Conservation (phyloP, 2,329 filamentous ascomycete genomes). For the Zasmidium angulare region DNA sequence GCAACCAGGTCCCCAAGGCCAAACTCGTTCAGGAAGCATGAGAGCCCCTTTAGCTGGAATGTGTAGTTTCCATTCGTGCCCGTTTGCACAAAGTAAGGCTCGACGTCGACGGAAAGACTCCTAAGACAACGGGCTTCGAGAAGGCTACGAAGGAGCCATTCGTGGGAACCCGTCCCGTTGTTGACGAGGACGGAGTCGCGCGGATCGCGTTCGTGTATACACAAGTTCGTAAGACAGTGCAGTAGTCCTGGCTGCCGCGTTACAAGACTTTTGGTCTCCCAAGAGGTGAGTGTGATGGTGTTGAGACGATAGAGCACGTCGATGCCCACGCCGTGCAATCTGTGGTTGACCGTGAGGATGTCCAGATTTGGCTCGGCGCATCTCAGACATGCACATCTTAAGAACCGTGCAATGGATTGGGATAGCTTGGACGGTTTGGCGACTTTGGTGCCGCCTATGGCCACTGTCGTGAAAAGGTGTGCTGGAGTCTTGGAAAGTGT, state of each 20-base stretch:
- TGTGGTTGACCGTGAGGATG: neutral
- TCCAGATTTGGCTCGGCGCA: neutral
- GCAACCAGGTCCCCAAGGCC: neutral
- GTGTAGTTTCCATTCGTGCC: neutral
- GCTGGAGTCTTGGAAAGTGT: neutral
- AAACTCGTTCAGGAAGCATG: neutral
- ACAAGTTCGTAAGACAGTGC: neutral
- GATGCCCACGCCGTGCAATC: neutral
- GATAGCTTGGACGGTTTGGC: too few species aligned
- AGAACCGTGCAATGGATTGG: too few species aligned
- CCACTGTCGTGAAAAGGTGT: neutral
- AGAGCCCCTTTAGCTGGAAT: neutral
- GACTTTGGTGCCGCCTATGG: too few species aligned
- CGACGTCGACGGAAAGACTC: neutral
- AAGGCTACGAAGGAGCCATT: neutral
- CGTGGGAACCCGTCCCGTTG: neutral
- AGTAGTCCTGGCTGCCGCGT: neutral
- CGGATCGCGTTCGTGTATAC: neutral
- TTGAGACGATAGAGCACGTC: neutral
- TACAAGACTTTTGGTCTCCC: neutral
- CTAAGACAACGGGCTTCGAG: neutral
- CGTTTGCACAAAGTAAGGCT: neutral
- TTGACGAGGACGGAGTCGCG: neutral
- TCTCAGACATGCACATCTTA: too few species aligned
- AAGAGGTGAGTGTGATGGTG: neutral